Base-by-base conservation (phyloP, 2,329 filamentous ascomycete species). In the Cryphonectria radicalis region DNA sequence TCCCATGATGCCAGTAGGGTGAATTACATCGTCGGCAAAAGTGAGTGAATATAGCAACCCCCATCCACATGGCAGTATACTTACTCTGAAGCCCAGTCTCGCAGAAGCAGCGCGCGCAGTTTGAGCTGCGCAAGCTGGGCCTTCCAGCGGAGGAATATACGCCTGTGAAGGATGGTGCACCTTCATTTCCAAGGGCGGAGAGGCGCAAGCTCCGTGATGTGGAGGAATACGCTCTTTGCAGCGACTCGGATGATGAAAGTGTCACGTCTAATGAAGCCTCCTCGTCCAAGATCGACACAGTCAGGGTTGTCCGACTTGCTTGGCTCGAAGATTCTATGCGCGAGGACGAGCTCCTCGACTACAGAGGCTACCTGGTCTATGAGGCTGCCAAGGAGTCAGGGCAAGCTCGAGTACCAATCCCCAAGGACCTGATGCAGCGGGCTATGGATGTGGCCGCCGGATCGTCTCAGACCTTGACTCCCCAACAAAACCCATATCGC, bases 1-100 rank as follows among this genome's bases (percentile, higher is more conserved):
- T 95, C 93, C 0, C 91, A 91, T 71, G 88, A 95, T 78, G 84
- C 92, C 67, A 84, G 85, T 19, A 92, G 95, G 79, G 94, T 94
- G 0, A 85, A 88, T 5, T 80, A 98, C 3, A 84, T 97, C 1
- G 79, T 98, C 42, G 94, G 92, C 1, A 93, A 90, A 74, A 86
- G 72, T 71, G 62, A 32, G 72, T 63, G 40, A 19, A 60, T 10
- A 11, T 7, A 32, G 5, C 43, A 55, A 19, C 17, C 10, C 32
- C 11, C 3, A 7, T 17, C 2, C 17, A 8, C 2, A 22, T 13
- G 32, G 22, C 59, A 62, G 17, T 6, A n/a, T 42, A 28, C 67
- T 68, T 40, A 62, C 55, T 10, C 37, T 50, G 25, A 25, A n/a
- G 35, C 3, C 4, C 22, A 73, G 72, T 97, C 46, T 85, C 85